Percentiles rank a stretch among this genome's conserved stretches.
phyloP scores from a whole-genome alignment of 768 basidiomycete genomes.

The Hebeloma cylindrosporum region DNA sequence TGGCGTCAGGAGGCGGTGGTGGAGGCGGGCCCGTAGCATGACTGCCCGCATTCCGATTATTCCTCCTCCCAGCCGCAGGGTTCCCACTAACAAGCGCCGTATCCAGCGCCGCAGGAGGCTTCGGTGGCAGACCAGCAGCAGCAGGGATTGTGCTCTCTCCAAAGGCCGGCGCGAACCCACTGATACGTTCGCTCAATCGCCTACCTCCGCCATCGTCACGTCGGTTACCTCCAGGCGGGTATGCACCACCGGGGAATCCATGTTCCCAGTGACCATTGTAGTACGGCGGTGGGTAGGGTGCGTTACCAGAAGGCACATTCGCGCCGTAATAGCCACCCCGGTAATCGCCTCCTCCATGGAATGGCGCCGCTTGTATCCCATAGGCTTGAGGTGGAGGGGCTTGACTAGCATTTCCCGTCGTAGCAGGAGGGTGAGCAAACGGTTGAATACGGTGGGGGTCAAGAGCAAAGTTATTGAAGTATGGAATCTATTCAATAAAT shows the following conservation, averaged over 20 bases:
- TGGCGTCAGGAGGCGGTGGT: slow-evolving; percentile 83
- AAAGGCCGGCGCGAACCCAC: slow-evolving; percentile 69
- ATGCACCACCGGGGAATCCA: slow-evolving; percentile 30
- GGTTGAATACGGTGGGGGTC: slow-evolving; percentile 93
- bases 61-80: slow-evolving; percentile 39
- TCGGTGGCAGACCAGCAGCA: slow-evolving; percentile 76
- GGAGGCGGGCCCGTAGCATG: slow-evolving; percentile 57
- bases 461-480: slow-evolving; percentile 94
- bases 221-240: slow-evolving; percentile 38
- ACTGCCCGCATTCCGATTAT: slow-evolving; percentile 33
- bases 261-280: slow-evolving; percentile 44
- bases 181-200: slow-evolving; percentile 77
- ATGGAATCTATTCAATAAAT: slow-evolving; percentile 57
- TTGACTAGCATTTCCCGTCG: slow-evolving; percentile 63
- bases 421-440: slow-evolving; percentile 73
- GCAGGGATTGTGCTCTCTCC: slow-evolving; percentile 50
- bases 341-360: slow-evolving; percentile 33
- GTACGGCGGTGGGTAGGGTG: too few species aligned
- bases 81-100: slow-evolving; percentile 53
- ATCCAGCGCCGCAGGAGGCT: slow-evolving; percentile 61
- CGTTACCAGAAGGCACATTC: slow-evolving; percentile 17
- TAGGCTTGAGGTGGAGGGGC: slow-evolving; percentile 83
- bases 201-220: slow-evolving; percentile 63
- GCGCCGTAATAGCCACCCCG: slow-evolving; percentile 39
- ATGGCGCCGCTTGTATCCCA: slow-evolving; percentile 64